Percentiles rank a stretch among this genome's conserved stretches.
phyloP scores from a whole-genome alignment of 2,329 filamentous ascomycete species.

The Epichloe gansuensis region DNA sequence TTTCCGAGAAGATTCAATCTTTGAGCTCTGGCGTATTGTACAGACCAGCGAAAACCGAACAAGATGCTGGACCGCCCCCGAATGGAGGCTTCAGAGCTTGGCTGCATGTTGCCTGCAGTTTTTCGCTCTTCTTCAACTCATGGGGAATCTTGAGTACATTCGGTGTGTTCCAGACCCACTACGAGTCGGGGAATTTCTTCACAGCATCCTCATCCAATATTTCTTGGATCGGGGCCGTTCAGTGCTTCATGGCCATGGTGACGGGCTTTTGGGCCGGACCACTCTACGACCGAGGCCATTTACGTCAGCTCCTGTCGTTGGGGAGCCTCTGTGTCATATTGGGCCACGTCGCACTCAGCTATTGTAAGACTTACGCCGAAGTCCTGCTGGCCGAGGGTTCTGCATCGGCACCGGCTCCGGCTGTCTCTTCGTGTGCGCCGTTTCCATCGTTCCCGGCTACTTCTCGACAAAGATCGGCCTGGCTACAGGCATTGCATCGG shows the following conservation, averaged over 20 bases:
- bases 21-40: not conserved
- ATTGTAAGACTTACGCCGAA: slow-evolving; percentile 32
- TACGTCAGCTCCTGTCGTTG: slow-evolving; percentile 21
- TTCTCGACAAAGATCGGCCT: slow-evolving; percentile 18
- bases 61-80: no score
- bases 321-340: slow-evolving; percentile 25
- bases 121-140: slow-evolving; percentile 4
- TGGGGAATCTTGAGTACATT: slow-evolving; percentile 30
- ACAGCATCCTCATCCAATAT: slow-evolving; percentile 25
- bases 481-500: slow-evolving; percentile 20
- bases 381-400: slow-evolving; percentile 26
- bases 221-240: slow-evolving; percentile 33
- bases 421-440: slow-evolving; percentile 22
- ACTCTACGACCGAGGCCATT: slow-evolving; percentile 31
- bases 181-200: slow-evolving; percentile 23
- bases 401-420: slow-evolving; percentile 26
- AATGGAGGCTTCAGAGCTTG: slow-evolving; percentile 3
- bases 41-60: not conserved
- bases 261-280: slow-evolving; percentile 28
- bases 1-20: not conserved
- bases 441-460: slow-evolving; percentile 28
- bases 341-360: slow-evolving; percentile 33
- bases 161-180: slow-evolving; percentile 34
- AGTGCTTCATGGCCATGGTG: slow-evolving; percentile 28
- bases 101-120: slow-evolving; percentile 6